Conservation (phyloP, 2,329 filamentous ascomycete genomes). For the Exophiala sideris region DNA sequence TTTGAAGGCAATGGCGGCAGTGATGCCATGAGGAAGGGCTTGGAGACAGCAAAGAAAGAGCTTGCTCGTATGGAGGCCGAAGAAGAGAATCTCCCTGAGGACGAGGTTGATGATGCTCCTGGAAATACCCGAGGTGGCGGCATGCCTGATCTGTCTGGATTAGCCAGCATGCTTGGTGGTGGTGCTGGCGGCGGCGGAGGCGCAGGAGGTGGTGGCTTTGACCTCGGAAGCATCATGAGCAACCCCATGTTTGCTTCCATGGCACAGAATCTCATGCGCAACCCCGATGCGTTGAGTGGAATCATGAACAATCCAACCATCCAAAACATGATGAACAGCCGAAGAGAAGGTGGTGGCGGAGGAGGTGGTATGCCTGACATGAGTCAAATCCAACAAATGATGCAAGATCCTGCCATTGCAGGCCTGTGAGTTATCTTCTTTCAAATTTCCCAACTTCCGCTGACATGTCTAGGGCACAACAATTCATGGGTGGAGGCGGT, state of each 20-base stretch:
- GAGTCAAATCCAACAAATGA: conserved; percentile 57
- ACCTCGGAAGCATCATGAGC: conserved; percentile 82
- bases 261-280: conserved; percentile 96
- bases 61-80: conserved; percentile 73
- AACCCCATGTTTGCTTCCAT: conserved; percentile 98
- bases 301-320: conserved; percentile 82
- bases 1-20: conserved; percentile 90
- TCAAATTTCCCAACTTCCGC: not conserved
- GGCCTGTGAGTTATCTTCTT: conserved; percentile 70
- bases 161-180: conserved; percentile 68
- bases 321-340: conserved; percentile 31
- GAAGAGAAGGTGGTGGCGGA: conserved; percentile 52
- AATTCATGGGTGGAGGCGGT: conserved; percentile 61
- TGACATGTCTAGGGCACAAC: conserved; percentile 53
- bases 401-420: conserved; percentile 88
- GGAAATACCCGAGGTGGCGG: conserved; percentile 46
- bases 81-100: conserved; percentile 47
- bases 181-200: conserved; percentile 58
- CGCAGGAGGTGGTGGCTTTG: conserved; percentile 68
- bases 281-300: conserved; percentile 86
- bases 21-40: conserved; percentile 96
- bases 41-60: conserved; percentile 84
- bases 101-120: conserved; percentile 50
- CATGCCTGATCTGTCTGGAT: conserved; percentile 66
- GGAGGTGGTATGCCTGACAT: conserved; percentile 86